Percentiles rank a stretch among this genome's conserved stretches.
Evolutionary conservation across 2,329 filamentous ascomycete species (phyloP).

Genomic region (Fonsecaea pugnacius): DNA sequence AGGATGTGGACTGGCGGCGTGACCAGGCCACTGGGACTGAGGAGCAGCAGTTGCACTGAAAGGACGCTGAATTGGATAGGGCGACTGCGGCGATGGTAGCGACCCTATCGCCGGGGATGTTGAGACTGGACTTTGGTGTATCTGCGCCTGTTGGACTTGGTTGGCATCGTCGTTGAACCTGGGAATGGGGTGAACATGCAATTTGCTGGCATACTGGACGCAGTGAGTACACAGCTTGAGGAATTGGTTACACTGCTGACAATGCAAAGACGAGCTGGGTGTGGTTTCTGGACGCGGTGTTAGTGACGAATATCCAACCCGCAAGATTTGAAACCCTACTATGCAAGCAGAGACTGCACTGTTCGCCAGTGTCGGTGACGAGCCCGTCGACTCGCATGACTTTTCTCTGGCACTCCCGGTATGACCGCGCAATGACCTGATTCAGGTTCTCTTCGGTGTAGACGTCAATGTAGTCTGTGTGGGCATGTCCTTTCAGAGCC

Average conservation of each 20-base stretch:
- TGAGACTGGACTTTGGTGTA: neutral
- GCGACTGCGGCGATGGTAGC: neutral
- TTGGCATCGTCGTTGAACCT: neutral
- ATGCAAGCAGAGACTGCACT: slow-evolving; percentile 4
- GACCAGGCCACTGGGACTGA: neutral
- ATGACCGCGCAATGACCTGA: neutral
- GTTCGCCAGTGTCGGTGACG: neutral
- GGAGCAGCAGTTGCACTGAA: neutral
- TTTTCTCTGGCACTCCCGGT: neutral
- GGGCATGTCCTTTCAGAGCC: neutral
- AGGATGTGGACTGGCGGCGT: neutral
- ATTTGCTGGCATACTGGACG: neutral
- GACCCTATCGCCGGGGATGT: neutral
- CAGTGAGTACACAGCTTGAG: slow-evolving; percentile 1
- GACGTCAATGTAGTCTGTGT: neutral
- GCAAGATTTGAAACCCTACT: neutral
- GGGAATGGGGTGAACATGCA: neutral
- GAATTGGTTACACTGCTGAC: neutral
- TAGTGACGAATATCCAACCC: neutral
- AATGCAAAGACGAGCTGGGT: neutral
- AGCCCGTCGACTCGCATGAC: neutral
- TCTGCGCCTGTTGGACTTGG: neutral
- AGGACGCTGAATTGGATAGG: neutral
- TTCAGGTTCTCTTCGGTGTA: slow-evolving; percentile 3
- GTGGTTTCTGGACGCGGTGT: neutral